Evolutionary conservation across 495 filamentous ascomycete genomes (phyloP).

Genomic region (Amorphotheca resinae): DNA sequence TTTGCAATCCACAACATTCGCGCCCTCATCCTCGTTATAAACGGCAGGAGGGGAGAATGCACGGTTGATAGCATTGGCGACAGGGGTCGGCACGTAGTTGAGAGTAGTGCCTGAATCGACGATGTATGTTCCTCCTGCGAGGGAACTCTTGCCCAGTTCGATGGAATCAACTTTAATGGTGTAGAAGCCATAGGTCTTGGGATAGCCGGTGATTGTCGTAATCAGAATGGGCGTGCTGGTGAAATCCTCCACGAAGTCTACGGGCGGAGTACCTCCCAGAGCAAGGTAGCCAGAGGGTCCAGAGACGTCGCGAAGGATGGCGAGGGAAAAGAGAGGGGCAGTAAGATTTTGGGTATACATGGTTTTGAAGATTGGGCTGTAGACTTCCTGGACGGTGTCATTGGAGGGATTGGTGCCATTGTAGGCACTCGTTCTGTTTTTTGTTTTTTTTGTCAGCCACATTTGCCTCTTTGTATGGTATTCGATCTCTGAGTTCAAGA

Average conservation of each 20-base stretch:
- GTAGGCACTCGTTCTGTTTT: constrained; percentile 12
- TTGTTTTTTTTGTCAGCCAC: too few species aligned
- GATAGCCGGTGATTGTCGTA: constrained; percentile 25
- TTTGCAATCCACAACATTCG: constrained; percentile 42
- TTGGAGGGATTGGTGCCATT: constrained; percentile 15
- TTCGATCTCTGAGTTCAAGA: not conserved
- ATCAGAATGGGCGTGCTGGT: constrained; percentile 26
- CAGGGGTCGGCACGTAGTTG: constrained; percentile 28
- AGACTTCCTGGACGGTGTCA: constrained; percentile 23
- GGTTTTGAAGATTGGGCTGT: constrained; percentile 44
- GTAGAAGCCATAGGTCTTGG: constrained; percentile 2
- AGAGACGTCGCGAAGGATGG: constrained; percentile 21
- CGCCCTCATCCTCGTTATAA: constrained; percentile 25
- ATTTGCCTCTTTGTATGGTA: not conserved
- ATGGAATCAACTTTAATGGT: constrained; percentile 12
- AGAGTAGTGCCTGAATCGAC: constrained; percentile 36
- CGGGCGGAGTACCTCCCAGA: constrained; percentile 36
- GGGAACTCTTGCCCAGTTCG: constrained; percentile 1
- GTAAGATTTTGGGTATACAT: constrained; percentile 42
- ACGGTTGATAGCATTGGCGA: constrained; percentile 38
- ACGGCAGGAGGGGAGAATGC: constrained; percentile 41
- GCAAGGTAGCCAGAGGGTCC: constrained; percentile 31
- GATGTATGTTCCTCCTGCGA: constrained; percentile 25
- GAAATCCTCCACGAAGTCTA: constrained; percentile 21
- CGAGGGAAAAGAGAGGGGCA: constrained; percentile 43